phyloP scores from a whole-genome alignment of 352 stramenopile species.

The Phytophthora brassicae region DNA sequence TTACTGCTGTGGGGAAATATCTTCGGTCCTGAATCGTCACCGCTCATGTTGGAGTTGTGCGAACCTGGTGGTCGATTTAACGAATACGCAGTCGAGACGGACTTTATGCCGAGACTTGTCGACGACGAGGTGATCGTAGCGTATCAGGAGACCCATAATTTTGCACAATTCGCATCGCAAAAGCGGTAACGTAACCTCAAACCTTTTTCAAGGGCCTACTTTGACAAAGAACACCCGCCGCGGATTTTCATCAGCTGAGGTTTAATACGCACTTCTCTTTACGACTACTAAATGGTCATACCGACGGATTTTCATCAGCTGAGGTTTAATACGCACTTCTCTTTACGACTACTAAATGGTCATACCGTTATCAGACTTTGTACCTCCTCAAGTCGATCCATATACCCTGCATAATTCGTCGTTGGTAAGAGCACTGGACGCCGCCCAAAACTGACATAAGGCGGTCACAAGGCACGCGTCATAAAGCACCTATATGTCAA shows the following conservation, averaged over 20 bases:
- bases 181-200: constrained; percentile 37
- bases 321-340: too few species aligned
- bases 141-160: constrained; percentile 41
- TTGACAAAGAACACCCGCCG: too few species aligned
- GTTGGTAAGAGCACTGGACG: not conserved
- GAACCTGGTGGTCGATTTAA: constrained; percentile 33
- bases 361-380: too few species aligned
- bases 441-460: not conserved
- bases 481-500: not conserved
- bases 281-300: too few species aligned
- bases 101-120: constrained; percentile 44
- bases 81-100: constrained; percentile 50
- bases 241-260: too few species aligned
- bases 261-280: too few species aligned
- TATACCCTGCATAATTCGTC: too few species aligned
- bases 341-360: too few species aligned
- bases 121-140: constrained; percentile 52
- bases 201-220: too few species aligned
- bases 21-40: constrained; percentile 44
- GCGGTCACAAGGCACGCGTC: not conserved
- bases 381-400: too few species aligned
- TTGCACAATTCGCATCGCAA: constrained; percentile 40
- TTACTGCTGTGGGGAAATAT: constrained; percentile 75
- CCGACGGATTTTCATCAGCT: too few species aligned
- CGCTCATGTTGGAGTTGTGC: constrained; percentile 46